Evolutionary conservation across 2,329 filamentous ascomycete species (phyloP), one percentile per base, ranked within the genome.

Genomic region (Xylariaceae sp.): DNA sequence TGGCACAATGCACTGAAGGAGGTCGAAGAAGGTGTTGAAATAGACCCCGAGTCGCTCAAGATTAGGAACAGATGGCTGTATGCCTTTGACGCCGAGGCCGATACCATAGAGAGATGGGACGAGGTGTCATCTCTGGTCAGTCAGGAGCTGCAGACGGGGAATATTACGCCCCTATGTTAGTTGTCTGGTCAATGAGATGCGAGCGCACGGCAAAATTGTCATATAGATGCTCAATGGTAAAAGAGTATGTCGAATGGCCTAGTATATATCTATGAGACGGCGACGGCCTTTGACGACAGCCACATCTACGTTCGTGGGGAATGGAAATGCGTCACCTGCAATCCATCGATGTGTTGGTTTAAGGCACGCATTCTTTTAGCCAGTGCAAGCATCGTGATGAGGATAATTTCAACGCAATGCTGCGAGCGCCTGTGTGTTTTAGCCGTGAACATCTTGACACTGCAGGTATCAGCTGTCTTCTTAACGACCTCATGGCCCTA

Each of bases 11-110:
- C 70, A 9, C 64, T 75, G 40, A 74, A 71, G 58, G 60, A 72
- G 41, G 59, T 73, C 5, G 71, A 72, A 17, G 68, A 71, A 11
- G 67, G 71, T n/a, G 68, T 69, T 7, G 70, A 73, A 42, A 72
- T 76, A 41, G 71, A 76, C 51, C 73, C 73, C 0, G 73, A 77
- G 51, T 71, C 71, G 19, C 63, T 76, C 22, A 74, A 74, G 64
- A 77, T 77, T 51, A 60, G 75, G 58, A 78, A 78, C 52, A 63
- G 73, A 33, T 76, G 73, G 66, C 54, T 78, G 17, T 77, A 78
- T 54, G 69, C 71, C 1, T 77, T 72, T 46, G 75, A 77, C 55
- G 73, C 74, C 6, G 73, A 78, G 61, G 68, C 66, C 3, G 75
- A 77, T 47, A 72, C 74, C 5, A 13, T 67, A 7, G 65, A 69